Conservation (phyloP, 352 stramenopile species). For the Thalassiosira allenii region DNA sequence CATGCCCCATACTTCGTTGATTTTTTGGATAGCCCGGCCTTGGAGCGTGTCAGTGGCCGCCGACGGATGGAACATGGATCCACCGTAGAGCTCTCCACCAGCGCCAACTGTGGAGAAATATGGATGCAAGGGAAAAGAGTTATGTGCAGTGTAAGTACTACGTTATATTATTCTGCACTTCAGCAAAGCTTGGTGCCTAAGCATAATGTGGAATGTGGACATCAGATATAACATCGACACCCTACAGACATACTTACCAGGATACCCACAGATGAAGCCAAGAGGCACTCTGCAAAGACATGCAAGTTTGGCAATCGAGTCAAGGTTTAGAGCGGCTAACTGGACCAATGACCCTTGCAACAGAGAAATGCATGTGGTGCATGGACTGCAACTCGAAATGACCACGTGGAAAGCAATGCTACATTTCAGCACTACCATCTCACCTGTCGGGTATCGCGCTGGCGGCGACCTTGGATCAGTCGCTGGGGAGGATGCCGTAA, state of each 20-base stretch:
- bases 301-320: slow-evolving; percentile 2
- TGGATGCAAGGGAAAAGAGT: background rate
- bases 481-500: slow-evolving; percentile 75
- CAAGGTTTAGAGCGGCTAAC: background rate
- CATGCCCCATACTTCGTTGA: slow-evolving; percentile 81
- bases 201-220: background rate
- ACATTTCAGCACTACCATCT: too few species aligned
- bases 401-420: too few species aligned
- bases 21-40: slow-evolving; percentile 78
- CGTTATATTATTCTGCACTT: too few species aligned
- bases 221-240: background rate
- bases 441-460: slow-evolving; percentile 83
- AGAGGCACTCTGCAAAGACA: slow-evolving; percentile 77
- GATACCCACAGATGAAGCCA: slow-evolving; percentile 86
- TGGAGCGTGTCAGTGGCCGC: slow-evolving; percentile 81
- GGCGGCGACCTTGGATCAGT: slow-evolving; percentile 84
- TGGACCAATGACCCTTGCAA: background rate
- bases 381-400: too few species aligned
- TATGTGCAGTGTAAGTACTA: too few species aligned
- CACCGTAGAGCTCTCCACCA: slow-evolving; percentile 81
- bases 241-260: slow-evolving; percentile 28
- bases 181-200: too few species aligned
- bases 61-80: slow-evolving; percentile 81
- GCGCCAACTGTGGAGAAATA: slow-evolving; percentile 39
- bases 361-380: too few species aligned